Evolutionary conservation across 2,329 filamentous ascomycete genomes (phyloP), one percentile per base, ranked within the genome.

Genomic region (Sporothrix phasma): DNA sequence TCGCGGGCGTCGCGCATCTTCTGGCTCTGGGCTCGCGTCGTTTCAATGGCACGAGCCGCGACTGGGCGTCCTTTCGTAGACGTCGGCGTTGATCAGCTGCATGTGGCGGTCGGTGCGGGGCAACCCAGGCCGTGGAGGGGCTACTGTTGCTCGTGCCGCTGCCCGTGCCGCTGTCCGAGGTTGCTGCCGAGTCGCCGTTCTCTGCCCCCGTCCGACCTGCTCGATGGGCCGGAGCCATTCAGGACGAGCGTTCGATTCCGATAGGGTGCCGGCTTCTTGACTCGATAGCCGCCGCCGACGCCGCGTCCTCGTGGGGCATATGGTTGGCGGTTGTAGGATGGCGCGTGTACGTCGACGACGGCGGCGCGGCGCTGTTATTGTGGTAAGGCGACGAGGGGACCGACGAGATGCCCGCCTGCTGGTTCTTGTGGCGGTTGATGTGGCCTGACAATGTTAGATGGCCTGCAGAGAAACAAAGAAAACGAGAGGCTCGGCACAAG

Each of bases 41-140:
- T 83, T 68, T 90, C 88, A 49, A 92, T 88, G 11, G 88, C 88
- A 71, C 85, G 87, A 10, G 83, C 78, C 89, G 84, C 34, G 83
- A 82, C 71, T 89, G 84, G 11, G 82, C 80, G 66, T 90, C 86
- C 73, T 90, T 88, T 92, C 86, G 73, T 88, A 94, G 1, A 93
- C 83, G 17, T 84, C 84, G 22, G 87, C 84, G 72, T 93, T 95
- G 75, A 95, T 94, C 46, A 95, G 78, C 73, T 95, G 90, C 72
- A 89, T 83, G 72, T 92, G 89, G 59, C 88, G 87, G 73, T 89
- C 89, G 59, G 80, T 87, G 72, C 87, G 89, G n/a, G 5, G 86
- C 83, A 47, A 94, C 83, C 85, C 88, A 93, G 3, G 84, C 74
- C 3, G 47, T 39, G 51, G 51, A 56, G 24, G 41, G 19, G 41